Conservation (phyloP, 192 early-diverging fungal genomes). For the Mortierella hygrophila region DNA sequence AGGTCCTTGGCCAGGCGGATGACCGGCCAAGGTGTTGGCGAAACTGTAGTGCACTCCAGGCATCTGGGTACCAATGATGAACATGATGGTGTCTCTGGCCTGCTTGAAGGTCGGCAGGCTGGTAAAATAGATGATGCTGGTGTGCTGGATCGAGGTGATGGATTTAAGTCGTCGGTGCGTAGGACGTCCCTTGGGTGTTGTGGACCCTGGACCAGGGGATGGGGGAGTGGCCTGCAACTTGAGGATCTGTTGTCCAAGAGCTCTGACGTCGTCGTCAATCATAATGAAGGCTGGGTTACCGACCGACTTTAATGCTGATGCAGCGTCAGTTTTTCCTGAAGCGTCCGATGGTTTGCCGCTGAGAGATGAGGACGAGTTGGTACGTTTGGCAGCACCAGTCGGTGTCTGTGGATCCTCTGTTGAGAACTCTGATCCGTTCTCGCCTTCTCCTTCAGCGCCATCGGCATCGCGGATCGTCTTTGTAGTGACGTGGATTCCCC, state of each 20-base stretch:
- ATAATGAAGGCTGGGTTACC: slow-evolving; percentile 65
- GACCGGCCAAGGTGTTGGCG: slow-evolving; percentile 18
- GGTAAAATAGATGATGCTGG: slow-evolving; percentile 70
- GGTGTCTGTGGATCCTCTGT: slow-evolving; percentile 18
- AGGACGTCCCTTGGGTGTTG: slow-evolving; percentile 21
- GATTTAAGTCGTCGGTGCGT: slow-evolving; percentile 38
- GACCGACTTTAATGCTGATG: slow-evolving; percentile 9
- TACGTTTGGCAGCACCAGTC: slow-evolving; percentile 20
- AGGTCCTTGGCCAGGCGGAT: slow-evolving; percentile 5
- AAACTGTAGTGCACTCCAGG: slow-evolving; percentile 32
- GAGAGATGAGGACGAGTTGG: slow-evolving; percentile 24
- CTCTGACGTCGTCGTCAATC: slow-evolving; percentile 69
- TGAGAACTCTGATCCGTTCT: not conserved
- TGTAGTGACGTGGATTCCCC: slow-evolving; percentile 62
- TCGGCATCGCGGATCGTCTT: slow-evolving; percentile 4
- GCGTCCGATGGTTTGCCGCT: slow-evolving; percentile 13
- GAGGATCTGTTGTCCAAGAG: slow-evolving; percentile 60
- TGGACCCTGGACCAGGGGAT: slow-evolving; percentile 22
- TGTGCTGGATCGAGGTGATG: slow-evolving; percentile 55
- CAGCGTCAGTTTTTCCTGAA: not conserved
- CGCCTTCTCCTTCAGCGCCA: not conserved
- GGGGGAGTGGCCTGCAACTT: slow-evolving; percentile 50
- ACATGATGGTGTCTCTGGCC: slow-evolving; percentile 62
- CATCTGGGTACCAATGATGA: slow-evolving; percentile 36
- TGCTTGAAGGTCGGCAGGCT: slow-evolving; percentile 66